These are phyloP conservation scores for Vitis rotundifolia DNA, from an alignment of 164 flowering plant species.

Conservation along the genomic window DNA sequence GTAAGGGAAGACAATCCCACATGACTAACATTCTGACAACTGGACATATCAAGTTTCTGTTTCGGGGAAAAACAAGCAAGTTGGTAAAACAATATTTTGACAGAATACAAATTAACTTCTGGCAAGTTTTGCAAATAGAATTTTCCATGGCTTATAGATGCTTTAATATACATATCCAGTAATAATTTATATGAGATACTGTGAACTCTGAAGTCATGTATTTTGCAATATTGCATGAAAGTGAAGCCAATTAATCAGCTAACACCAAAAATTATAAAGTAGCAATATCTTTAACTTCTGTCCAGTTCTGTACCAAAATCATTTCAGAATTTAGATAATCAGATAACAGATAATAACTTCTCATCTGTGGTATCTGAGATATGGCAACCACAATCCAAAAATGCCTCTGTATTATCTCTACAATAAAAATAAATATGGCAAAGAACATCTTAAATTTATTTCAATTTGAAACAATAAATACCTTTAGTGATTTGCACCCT, in stretches of 20 bases:
- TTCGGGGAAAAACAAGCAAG: conserved; percentile 2
- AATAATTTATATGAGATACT: not conserved
- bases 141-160: too few relatives aligned
- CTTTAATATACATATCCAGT: not conserved
- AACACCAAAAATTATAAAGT: not conserved
- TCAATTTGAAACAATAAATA: conserved; percentile 18
- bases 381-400: not conserved
- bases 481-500: conserved; percentile 74
- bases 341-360: not conserved
- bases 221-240: not conserved
- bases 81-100: not conserved
- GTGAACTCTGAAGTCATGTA: not conserved
- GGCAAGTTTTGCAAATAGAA: too few relatives aligned
- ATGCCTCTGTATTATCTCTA: not conserved
- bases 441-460: too few relatives aligned
- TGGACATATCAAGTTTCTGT: conserved; percentile 79
- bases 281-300: not conserved
- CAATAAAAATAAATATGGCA: not conserved
- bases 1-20: conserved; percentile 63
- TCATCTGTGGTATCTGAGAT: too few relatives aligned
- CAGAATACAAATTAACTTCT: too few relatives aligned
- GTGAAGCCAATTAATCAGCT: not conserved
- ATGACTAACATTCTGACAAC: conserved; percentile 64
- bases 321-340: not conserved
- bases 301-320: not conserved